Evolutionary conservation across 129 eudicot genomes (phyloP).

Genomic region (Silybum marianum): DNA sequence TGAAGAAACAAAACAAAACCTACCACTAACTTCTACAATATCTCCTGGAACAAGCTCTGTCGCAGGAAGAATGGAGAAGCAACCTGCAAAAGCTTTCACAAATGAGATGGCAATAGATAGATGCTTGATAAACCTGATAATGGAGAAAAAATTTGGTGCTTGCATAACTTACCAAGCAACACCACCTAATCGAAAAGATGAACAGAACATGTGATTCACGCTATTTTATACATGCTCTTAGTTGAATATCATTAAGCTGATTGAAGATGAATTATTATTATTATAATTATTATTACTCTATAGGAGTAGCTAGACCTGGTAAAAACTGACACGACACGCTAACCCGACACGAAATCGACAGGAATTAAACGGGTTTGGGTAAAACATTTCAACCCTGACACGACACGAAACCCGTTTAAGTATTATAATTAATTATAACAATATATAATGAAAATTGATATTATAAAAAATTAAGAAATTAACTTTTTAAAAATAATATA

Average conservation of each 20-base stretch:
- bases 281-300: too few species aligned
- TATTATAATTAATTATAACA: too few species aligned
- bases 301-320: too few species aligned
- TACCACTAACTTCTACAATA: constrained; percentile 96
- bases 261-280: background rate
- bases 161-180: background rate
- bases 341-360: too few species aligned
- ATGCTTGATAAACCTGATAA: constrained; percentile 3
- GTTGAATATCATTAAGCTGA: background rate
- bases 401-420: too few species aligned
- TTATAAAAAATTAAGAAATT: too few species aligned
- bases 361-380: too few species aligned
- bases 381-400: too few species aligned
- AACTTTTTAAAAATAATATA: too few species aligned
- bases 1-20: constrained; percentile 23
- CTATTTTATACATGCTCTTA: background rate
- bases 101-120: background rate
- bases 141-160: background rate
- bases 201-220: background rate
- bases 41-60: constrained; percentile 97
- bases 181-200: background rate
- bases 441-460: too few species aligned
- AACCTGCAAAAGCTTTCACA: constrained; percentile 51
- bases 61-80: constrained; percentile 94
- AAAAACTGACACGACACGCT: too few species aligned